Conservation (phyloP, 495 filamentous ascomycete genomes). For the Xylaria longipes region DNA sequence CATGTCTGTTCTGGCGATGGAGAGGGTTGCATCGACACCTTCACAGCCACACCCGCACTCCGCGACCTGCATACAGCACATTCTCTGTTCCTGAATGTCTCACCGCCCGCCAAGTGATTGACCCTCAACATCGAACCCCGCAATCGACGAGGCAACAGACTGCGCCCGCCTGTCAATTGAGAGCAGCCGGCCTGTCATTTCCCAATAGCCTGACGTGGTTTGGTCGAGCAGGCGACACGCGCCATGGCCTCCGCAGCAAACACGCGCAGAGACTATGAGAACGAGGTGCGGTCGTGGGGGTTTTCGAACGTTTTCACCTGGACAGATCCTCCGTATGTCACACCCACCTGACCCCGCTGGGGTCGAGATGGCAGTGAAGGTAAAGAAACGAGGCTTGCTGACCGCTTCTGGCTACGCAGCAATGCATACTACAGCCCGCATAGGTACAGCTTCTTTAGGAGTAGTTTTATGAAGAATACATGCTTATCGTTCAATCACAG, state of each 20-base stretch:
- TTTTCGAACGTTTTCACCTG: slow-evolving; percentile 81
- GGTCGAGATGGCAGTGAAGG: slow-evolving; percentile 13
- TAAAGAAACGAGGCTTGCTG: slow-evolving; percentile 21
- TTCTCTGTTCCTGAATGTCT: slow-evolving; percentile 17
- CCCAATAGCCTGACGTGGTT: not conserved
- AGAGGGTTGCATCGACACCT: slow-evolving; percentile 7
- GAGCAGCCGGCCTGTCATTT: not conserved
- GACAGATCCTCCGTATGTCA: slow-evolving; percentile 73
- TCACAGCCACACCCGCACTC: slow-evolving; percentile 23
- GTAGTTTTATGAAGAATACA: not conserved
- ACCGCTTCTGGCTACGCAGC: slow-evolving; percentile 29
- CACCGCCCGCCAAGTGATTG: slow-evolving; percentile 6
- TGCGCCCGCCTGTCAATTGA: slow-evolving; percentile 12
- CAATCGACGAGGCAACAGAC: slow-evolving; percentile 4
- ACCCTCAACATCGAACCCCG: slow-evolving; percentile 4
- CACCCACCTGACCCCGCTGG: not conserved
- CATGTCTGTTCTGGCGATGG: not conserved
- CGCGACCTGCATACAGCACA: slow-evolving; percentile 4
- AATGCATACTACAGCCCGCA: slow-evolving; percentile 77
- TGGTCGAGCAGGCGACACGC: not conserved
- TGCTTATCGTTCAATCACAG: slow-evolving; percentile 46
- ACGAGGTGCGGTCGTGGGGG: slow-evolving; percentile 75
- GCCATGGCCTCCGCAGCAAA: slow-evolving; percentile 28
- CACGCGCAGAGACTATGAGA: slow-evolving; percentile 50
- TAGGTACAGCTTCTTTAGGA: not conserved